These are phyloP conservation scores for Neoboletus subvelutipes DNA, from an alignment of 768 basidiomycete species.

Conservation along the genomic window DNA sequence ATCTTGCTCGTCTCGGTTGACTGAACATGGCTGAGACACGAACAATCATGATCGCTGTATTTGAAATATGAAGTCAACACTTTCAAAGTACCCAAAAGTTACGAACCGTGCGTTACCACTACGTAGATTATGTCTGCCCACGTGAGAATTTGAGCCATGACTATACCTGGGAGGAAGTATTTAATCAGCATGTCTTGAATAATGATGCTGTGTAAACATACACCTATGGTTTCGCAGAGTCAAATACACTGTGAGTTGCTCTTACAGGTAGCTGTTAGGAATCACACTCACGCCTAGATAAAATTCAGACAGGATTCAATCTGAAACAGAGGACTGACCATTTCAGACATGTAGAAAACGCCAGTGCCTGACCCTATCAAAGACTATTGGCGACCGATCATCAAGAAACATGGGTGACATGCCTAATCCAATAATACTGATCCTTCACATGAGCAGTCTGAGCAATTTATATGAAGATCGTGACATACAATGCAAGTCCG, in stretches of 20 bases:
- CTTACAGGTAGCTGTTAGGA: too few relatives aligned
- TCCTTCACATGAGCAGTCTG: background rate
- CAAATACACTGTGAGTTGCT: background rate
- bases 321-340: background rate
- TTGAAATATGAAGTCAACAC: background rate
- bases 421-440: constrained; percentile 4
- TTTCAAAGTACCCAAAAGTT: background rate
- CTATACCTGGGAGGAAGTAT: background rate
- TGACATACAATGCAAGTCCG: constrained; percentile 4
- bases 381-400: background rate
- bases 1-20: background rate
- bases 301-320: background rate
- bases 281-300: constrained; percentile 8
- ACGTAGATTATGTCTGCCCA: background rate
- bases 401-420: background rate
- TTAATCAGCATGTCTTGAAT: background rate
- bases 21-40: constrained; percentile 17
- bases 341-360: background rate
- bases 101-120: constrained; percentile 7
- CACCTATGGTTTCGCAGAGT: constrained; percentile 1
- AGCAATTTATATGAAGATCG: background rate
- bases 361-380: background rate
- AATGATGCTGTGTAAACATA: background rate
- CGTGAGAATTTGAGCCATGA: background rate
- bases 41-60: constrained; percentile 16